Conservation (phyloP, 2,329 filamentous ascomycete species). For the Alternaria sp. region DNA sequence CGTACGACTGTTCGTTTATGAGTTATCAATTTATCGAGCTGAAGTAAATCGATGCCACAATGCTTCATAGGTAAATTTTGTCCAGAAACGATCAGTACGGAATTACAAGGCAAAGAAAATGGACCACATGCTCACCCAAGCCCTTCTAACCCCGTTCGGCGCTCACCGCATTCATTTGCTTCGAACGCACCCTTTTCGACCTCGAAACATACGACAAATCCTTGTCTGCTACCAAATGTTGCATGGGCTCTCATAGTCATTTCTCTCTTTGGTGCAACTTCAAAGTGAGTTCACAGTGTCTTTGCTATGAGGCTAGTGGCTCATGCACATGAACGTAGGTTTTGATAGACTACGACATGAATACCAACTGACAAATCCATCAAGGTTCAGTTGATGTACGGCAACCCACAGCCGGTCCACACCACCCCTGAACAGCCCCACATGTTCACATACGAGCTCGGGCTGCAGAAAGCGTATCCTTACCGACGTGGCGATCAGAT, state of each 20-base stretch:
- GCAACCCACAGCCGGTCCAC: constrained; percentile 1
- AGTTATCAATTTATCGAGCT: background rate
- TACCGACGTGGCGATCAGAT: background rate
- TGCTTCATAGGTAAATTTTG: background rate
- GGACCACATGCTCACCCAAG: background rate
- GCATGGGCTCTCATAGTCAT: background rate
- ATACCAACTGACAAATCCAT: background rate
- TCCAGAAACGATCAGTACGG: background rate
- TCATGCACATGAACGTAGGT: background rate
- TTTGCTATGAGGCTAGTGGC: background rate
- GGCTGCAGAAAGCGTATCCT: background rate
- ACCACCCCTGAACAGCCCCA: background rate
- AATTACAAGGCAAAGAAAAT: background rate
- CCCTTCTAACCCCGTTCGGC: background rate
- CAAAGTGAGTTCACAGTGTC: background rate
- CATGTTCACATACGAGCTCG: background rate
- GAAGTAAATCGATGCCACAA: background rate
- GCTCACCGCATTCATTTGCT: background rate
- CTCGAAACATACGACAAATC: background rate
- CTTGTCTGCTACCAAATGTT: background rate
- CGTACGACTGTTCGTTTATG: background rate
- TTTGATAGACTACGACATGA: background rate
- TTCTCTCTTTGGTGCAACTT: background rate
- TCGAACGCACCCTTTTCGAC: background rate
- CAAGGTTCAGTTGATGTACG: background rate